Conservation (phyloP, 2,329 filamentous ascomycete species). For the Phaeomoniella chlamydospora region DNA sequence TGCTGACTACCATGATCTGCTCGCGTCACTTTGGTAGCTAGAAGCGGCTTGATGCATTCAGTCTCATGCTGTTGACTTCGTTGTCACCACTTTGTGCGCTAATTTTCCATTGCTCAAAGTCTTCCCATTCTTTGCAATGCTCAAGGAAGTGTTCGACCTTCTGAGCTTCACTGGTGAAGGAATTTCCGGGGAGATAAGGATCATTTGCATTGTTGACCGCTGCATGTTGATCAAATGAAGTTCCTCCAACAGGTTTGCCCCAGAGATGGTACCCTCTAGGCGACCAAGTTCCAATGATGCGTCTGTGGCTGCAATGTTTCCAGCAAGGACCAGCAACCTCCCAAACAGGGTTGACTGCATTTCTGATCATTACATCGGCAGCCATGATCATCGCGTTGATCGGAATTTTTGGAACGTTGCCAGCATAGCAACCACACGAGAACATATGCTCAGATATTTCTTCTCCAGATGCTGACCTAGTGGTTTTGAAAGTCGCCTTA, state of each 20-base stretch:
- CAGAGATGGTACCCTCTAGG: neutral
- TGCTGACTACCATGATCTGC: too few relatives aligned
- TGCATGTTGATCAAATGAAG: neutral
- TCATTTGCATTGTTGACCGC: neutral
- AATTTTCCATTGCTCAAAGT: neutral
- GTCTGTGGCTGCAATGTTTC: neutral
- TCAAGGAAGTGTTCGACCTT: neutral
- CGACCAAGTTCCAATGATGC: neutral
- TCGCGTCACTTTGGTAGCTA: too few relatives aligned
- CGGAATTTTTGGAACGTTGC: neutral
- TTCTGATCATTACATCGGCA: neutral
- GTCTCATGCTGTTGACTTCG: neutral
- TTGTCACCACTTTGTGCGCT: neutral
- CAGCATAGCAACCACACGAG: neutral
- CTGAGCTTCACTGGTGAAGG: neutral
- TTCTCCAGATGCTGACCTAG: neutral
- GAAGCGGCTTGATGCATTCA: neutral
- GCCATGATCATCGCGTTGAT: neutral
- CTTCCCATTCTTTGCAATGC: neutral
- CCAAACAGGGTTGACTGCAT: neutral
- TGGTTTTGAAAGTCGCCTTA: neutral
- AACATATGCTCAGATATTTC: neutral
- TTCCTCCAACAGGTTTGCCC: neutral
- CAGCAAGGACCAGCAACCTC: neutral
- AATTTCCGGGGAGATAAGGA: neutral